Conservation (phyloP, 371 early-diverging fungal genomes). For the Mortierella sp. region DNA sequence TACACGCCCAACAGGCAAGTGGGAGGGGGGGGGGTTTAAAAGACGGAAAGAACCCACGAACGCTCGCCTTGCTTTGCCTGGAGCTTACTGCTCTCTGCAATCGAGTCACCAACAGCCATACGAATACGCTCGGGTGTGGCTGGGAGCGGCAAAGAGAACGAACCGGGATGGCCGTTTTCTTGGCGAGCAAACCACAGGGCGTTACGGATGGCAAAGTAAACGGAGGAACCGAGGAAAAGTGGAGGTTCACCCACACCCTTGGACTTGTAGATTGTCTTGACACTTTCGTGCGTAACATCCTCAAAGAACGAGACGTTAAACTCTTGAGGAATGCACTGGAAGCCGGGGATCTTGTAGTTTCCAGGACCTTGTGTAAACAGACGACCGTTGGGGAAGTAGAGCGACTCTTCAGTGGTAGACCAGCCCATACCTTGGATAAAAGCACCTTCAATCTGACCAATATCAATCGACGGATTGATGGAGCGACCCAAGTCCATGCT, state of each 20-base stretch:
- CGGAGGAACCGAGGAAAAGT: conserved; percentile 79
- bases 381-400: conserved; percentile 73
- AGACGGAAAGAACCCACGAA: conserved; percentile 28
- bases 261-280: conserved; percentile 77
- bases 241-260: conserved; percentile 92
- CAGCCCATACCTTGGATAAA: conserved; percentile 84
- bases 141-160: conserved; percentile 71
- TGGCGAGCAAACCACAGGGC: conserved; percentile 60
- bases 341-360: conserved; percentile 85
- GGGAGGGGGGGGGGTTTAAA: background rate
- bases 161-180: conserved; percentile 58
- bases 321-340: conserved; percentile 81
- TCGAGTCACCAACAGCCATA: conserved; percentile 72
- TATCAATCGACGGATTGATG: conserved; percentile 82
- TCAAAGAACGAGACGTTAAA: conserved; percentile 75
- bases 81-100: conserved; percentile 55
- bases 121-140: conserved; percentile 81
- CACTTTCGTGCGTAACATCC: conserved; percentile 65
- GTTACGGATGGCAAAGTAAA: conserved; percentile 80
- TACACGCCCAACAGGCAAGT: background rate
- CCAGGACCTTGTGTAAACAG: conserved; percentile 83
- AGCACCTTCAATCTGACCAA: conserved; percentile 90
- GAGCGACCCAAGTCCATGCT: conserved; percentile 82
- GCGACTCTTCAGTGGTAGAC: conserved; percentile 81
- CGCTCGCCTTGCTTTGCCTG: conserved; percentile 51